Evolutionary conservation across 2,329 filamentous ascomycete species (phyloP), one percentile per base, ranked within the genome.

Genomic region (Cyanodermella asteris): DNA sequence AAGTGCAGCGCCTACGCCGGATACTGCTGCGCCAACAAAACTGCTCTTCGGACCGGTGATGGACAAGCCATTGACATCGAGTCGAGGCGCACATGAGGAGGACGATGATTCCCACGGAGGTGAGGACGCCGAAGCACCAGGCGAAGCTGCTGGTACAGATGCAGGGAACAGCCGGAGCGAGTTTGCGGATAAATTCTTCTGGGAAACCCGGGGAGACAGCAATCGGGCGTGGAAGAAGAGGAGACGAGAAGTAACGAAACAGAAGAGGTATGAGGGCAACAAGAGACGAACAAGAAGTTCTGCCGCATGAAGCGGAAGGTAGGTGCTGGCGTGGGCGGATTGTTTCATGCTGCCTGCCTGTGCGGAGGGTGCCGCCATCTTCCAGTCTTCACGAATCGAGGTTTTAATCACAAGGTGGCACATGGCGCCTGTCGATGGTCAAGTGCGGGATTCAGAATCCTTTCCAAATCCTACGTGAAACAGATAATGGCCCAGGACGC

Each of bases 1-100:
- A 28, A 93, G 81, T 43, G 81, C 81, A 5, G 87, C 87, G 3
- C 87, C 87, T 0, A 97, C 87, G 0, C 87, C 87, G 0, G 87
- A 97, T 42, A 94, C 87, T 0, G 80, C 80, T 2, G 69, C 81
- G 31, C 69, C 76, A 2, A 68, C 58, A 20, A 64, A 67, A n/a
- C n/a, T n/a, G 15, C 60, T 55, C 28, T 71, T 72, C 21, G 27
- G 29, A 10, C 24, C 26, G 13, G 14, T 35, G 3, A n/a, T 31
- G 29, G 34, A 27, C 44, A 42, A 16, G 42, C 30, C 21, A 43
- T 40, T n/a, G n/a, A n/a, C n/a, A n/a, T 47, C 16, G 43, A 27
- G 26, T 17, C 18, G 21, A 15, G 27, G 28, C 16, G 33, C n/a
- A 12, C 27, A 42, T 40, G 37, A 36, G 6, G 33, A 33, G 5